Evolutionary conservation across 2,329 filamentous ascomycete genomes (phyloP).

Genomic region (Chaetomiaceae sp.): DNA sequence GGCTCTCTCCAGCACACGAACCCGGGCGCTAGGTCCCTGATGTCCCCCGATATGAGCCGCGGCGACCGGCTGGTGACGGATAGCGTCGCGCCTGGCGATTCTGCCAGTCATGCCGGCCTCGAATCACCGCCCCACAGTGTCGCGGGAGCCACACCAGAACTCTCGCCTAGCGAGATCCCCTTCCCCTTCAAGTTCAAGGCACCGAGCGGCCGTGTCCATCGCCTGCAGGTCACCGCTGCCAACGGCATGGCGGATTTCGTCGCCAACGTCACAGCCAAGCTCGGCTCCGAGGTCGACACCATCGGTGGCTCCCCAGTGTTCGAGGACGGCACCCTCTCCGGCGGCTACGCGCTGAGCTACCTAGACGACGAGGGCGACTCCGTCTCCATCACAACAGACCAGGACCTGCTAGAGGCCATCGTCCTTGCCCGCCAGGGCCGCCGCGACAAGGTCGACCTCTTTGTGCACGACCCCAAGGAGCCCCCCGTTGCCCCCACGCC

Average conservation of each 20-base stretch:
- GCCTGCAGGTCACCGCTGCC: constrained; percentile 76
- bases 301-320: constrained; percentile 77
- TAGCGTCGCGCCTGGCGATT: constrained; percentile 88
- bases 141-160: constrained; percentile 46
- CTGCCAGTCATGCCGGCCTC: constrained; percentile 83
- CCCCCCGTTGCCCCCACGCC: constrained; percentile 61
- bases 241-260: constrained; percentile 79
- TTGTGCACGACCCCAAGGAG: constrained; percentile 89
- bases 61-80: constrained; percentile 65
- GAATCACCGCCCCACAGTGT: constrained; percentile 69
- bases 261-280: constrained; percentile 70
- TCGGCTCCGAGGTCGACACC: constrained; percentile 74
- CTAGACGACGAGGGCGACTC: constrained; percentile 95
- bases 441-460: constrained; percentile 93
- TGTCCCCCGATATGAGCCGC: constrained; percentile 72
- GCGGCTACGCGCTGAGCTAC: constrained; percentile 90
- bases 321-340: constrained; percentile 71
- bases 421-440: constrained; percentile 70
- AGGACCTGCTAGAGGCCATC: constrained; percentile 88
- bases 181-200: constrained; percentile 99
- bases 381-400: constrained; percentile 93
- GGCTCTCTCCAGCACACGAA: constrained; percentile 69
- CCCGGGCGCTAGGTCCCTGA: constrained; percentile 65
- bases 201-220: constrained; percentile 87
- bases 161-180: constrained; percentile 63